Evolutionary conservation across 129 eudicot species (phyloP), one percentile per base, ranked within the genome.

Genomic region (Helichrysum umbraculigerum): DNA sequence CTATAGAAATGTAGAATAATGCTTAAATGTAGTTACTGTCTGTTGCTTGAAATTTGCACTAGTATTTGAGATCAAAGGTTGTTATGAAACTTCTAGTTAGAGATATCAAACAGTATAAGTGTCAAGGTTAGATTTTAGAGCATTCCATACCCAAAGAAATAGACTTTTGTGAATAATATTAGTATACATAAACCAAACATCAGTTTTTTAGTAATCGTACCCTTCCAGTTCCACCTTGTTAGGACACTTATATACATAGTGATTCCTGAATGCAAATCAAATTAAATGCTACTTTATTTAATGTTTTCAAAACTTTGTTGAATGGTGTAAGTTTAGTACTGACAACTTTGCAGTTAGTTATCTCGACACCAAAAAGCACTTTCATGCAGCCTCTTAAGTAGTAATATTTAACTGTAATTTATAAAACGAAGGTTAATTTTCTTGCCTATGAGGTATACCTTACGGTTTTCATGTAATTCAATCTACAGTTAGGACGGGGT

Each of bases 401-500:
- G 74, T 63, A 54, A 47, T 6, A 5, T 42, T 1, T 51, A 52
- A 50, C 66, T 65, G 73, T 32, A 28, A 19, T 0, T 28, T 63
- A 6, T 16, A 32, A 2, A 5, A 17, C 29, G 16, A 41, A 58
- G 21, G 19, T 61, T 56, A 41, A 42, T 17, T 75, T 12, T 4
- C 66, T 11, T 15, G 35, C 59, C 29, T 58, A 29, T 47, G 51
- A 79, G 37, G 39, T 32, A 21, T 42, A 68, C 5, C 58, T 63
- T 65, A 76, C 42, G 63, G 10, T 50, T 62, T 75, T 37, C 47
- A 47, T 85, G 75, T 39, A 32, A 66, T 21, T 76, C 30, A 20
- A 77, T 12, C 61, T 69, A 47, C 85, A 94, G 97, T 91, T 50
- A 84, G 96, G 70, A 94, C 90, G 42, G 99, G 99, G 29, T 87